phyloP scores from a whole-genome alignment of 2,329 filamentous ascomycete genomes.

The Cladobotryum mycophilum region DNA sequence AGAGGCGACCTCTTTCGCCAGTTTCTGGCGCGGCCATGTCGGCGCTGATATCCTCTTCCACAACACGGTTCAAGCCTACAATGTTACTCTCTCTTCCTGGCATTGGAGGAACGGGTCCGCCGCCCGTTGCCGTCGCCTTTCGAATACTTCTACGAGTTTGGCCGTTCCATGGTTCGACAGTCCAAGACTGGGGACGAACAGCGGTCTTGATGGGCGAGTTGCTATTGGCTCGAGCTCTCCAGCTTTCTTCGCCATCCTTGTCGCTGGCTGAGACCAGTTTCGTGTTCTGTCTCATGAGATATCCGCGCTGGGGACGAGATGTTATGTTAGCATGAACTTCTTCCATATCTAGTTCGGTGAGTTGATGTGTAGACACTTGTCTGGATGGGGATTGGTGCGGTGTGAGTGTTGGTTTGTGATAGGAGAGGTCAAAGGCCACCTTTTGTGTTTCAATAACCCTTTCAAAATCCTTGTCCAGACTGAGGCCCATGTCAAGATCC shows the following conservation, averaged over 20 bases:
- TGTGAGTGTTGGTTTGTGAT: conserved; percentile 17
- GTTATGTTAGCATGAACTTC: conserved; percentile 55
- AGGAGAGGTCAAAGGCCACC: conserved; percentile 47
- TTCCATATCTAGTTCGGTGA: conserved; percentile 10
- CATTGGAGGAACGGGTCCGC: conserved; percentile 69
- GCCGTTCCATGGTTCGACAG: conserved; percentile 93
- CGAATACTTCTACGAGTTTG: conserved; percentile 60
- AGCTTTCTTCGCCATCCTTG: conserved; percentile 53
- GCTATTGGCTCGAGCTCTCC: conserved; percentile 53
- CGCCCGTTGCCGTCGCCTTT: conserved; percentile 40
- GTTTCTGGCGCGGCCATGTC: conserved; percentile 64
- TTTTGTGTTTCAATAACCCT: conserved; percentile 95
- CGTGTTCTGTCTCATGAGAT: conserved; percentile 97
- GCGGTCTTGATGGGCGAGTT: conserved; percentile 65
- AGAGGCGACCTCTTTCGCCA: conserved; percentile 81
- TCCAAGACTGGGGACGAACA: conserved; percentile 83
- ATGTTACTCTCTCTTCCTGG: conserved; percentile 84
- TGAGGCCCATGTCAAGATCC: conserved; percentile 75
- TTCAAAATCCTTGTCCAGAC: conserved; percentile 88
- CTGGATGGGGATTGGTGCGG: conserved; percentile 25
- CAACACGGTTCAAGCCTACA: conserved; percentile 55
- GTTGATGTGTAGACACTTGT: conserved; percentile 38
- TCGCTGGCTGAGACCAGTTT: conserved; percentile 93
- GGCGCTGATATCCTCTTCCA: conserved; percentile 59
- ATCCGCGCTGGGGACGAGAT: conserved; percentile 76